A percentile compares a stretch with the other conserved stretches of the same genome.
Conservation (phyloP, 352 stramenopile species). For the Stramenopiles sp. region DNA sequence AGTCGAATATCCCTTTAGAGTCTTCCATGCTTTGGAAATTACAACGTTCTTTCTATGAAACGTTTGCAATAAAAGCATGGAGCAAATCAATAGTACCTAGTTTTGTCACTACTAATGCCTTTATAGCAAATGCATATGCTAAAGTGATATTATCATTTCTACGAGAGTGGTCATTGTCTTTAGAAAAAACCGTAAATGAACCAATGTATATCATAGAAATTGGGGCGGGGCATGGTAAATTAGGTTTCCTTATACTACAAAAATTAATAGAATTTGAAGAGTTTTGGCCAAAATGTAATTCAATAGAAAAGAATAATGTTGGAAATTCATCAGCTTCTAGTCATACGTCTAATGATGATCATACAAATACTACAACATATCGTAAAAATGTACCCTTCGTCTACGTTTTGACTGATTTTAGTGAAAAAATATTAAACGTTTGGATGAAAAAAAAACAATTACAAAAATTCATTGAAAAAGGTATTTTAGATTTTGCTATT, state of each 20-base stretch:
- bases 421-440: constrained; percentile 15
- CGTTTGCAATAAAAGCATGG: constrained; percentile 14
- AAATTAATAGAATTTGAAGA: constrained; percentile 16
- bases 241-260: constrained; percentile 19
- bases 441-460: constrained; percentile 10
- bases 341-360: no score
- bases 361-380: no score
- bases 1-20: not conserved
- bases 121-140: constrained; percentile 16
- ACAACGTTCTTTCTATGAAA: constrained; percentile 13
- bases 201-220: constrained; percentile 21
- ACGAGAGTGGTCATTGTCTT: constrained; percentile 5
- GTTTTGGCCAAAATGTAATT: no score
- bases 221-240: constrained; percentile 17
- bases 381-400: no score
- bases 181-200: constrained; percentile 8
- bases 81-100: constrained; percentile 14
- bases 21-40: constrained; percentile 14
- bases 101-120: constrained; percentile 17
- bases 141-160: constrained; percentile 15
- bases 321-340: no score
- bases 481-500: not conserved
- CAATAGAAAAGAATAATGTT: no score
- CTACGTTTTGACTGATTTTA: constrained; percentile 17
- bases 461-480: constrained; percentile 4